A percentile compares a stretch with the other conserved stretches of the same genome.
Evolutionary conservation across 257 asterid genomes (phyloP).

Genomic region (Nicotiana otophora): DNA sequence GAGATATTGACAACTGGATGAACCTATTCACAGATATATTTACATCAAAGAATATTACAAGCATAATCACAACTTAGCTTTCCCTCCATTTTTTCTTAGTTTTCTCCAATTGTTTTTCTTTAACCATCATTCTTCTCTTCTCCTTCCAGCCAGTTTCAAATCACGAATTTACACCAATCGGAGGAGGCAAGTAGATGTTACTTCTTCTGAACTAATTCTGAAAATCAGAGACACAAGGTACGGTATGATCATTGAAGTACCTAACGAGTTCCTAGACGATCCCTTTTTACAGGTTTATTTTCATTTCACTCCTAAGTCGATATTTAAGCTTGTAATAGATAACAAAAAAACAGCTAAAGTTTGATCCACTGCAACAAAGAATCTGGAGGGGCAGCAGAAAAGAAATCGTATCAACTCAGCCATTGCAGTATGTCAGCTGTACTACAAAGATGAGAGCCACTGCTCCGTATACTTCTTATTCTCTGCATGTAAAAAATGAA

Average conservation of each 20-base stretch:
- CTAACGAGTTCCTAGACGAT: not conserved
- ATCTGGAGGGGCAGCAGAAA: not conserved
- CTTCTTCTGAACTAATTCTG: not conserved
- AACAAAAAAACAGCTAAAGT: constrained; percentile 1
- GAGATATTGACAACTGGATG: not conserved
- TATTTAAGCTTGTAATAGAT: not conserved
- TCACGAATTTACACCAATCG: not conserved
- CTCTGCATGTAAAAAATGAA: constrained; percentile 20
- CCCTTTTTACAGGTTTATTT: not conserved
- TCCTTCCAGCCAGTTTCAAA: not conserved
- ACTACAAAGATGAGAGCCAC: constrained; percentile 39
- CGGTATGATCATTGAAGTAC: not conserved
- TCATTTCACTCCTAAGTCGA: not conserved
- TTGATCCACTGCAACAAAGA: not conserved
- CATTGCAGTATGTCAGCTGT: constrained; percentile 5
- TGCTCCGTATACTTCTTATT: constrained; percentile 35
- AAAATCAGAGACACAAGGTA: not conserved
- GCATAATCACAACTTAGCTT: not conserved
- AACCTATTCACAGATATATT: constrained; percentile 7
- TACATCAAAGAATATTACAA: constrained; percentile 27
- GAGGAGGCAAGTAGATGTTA: not conserved
- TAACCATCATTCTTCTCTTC: not conserved
- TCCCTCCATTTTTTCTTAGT: not conserved
- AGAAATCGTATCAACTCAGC: not conserved
- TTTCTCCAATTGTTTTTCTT: not conserved